Base-by-base conservation (phyloP, 202 grass and related monocot genomes). In the Schoenoplectus triqueter region DNA sequence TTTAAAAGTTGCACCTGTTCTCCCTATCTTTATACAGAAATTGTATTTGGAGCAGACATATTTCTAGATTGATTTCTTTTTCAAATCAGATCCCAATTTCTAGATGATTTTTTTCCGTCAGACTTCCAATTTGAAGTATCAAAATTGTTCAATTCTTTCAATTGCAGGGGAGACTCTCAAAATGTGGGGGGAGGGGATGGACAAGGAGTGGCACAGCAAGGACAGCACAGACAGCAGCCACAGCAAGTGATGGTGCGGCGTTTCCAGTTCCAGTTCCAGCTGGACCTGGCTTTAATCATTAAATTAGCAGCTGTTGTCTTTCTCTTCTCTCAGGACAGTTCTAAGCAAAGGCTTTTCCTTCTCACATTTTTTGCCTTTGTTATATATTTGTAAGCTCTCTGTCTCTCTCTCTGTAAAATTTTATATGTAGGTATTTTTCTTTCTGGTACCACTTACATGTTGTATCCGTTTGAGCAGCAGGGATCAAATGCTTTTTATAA, bases 261-360 rank as follows among this genome's bases (percentile, higher is more conserved):
- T 85, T 94, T 98, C 78, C 93, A 95, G 68, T 92, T 98, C 8
- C 89, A 90, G 67, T 93, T 98, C 91, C 95, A 95, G 84, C 88
- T 98, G 84, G 95, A 98, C 78, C 72, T 94, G 87, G 82, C 86
- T 48, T 75, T 98, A 66, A 93, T 98, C 80, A 87, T 98, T 84
- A 98, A 98, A 84, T 90, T 98, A 85, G 95, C 90, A 10, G 95
- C 91, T 39, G 88, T 95, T 11, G 88, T 98, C 15, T 98, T 95
- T 88, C 82, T 98, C 40, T 89, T 98, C 84, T 92, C 91, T 67
- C 92, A 95, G 64, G 95, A 98, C 83, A 93, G 92, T 81, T 98
- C 95, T 20, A 93, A 88, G 60, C 91, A 93, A 65, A 92, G 88
- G 78, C 87, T 98, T 61, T 82, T 98, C 82, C 88, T 98, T 87